These are phyloP conservation scores for Diatrype stigma DNA, from an alignment of 2,329 filamentous ascomycete species.

Conservation along the genomic window DNA sequence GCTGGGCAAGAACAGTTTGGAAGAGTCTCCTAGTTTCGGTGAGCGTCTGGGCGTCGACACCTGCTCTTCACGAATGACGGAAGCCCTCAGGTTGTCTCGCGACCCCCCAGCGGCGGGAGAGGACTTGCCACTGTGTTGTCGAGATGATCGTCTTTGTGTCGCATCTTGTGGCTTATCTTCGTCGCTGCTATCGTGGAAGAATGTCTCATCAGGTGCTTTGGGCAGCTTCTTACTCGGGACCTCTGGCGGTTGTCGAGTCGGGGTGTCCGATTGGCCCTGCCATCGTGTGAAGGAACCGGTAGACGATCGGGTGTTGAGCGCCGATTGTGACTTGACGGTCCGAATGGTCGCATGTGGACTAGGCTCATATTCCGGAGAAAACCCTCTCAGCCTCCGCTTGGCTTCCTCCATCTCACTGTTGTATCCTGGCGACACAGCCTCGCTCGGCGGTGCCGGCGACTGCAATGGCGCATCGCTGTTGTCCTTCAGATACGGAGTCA, in stretches of 20 bases:
- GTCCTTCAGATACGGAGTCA: conserved; percentile 71
- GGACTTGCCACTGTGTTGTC: conserved; percentile 12
- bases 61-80: background rate
- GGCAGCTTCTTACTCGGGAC: conserved; percentile 15
- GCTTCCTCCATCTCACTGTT: conserved; percentile 26
- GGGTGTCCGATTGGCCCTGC: conserved; percentile 19
- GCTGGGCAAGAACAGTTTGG: background rate
- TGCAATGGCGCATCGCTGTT: conserved; percentile 6
- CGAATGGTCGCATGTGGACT: conserved; percentile 69
- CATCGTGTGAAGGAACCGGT: conserved; percentile 10
- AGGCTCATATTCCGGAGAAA: conserved; percentile 73
- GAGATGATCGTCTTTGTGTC: conserved; percentile 1
- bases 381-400: conserved; percentile 48
- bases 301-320: conserved; percentile 23
- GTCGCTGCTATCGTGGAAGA: conserved; percentile 50
- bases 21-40: background rate
- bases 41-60: background rate
- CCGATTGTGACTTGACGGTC: conserved; percentile 49
- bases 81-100: background rate
- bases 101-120: conserved; percentile 1
- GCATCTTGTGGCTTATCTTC: conserved; percentile 23
- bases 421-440: conserved; percentile 18
- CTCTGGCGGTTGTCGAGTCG: conserved; percentile 20
- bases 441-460: conserved; percentile 14
- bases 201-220: conserved; percentile 37